A percentile compares a stretch with the other conserved stretches of the same genome.
These are phyloP conservation scores for Scedosporium boydii DNA, from an alignment of 2,329 filamentous ascomycete species.

Conservation along the genomic window DNA sequence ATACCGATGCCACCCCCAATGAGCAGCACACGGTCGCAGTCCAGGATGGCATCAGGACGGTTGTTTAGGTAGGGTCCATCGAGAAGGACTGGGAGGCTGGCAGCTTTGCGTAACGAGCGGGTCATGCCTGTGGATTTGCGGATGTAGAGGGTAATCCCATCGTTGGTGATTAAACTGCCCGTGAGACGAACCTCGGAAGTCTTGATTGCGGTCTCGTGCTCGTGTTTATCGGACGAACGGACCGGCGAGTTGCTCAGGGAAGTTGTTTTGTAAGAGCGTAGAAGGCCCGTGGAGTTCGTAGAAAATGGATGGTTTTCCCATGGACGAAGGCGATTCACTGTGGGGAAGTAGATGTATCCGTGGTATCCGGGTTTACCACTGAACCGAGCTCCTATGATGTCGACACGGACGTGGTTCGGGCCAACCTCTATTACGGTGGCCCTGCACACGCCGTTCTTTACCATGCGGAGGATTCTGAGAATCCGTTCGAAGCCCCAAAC, in stretches of 20 bases:
- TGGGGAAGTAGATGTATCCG: slow-evolving; percentile 40
- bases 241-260: not conserved
- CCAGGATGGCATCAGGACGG: slow-evolving; percentile 15
- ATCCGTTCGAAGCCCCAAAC: too few relatives aligned
- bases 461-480: too few relatives aligned
- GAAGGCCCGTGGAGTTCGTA: slow-evolving; percentile 19
- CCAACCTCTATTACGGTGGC: too few relatives aligned
- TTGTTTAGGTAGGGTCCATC: slow-evolving; percentile 29
- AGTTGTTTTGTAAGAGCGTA: slow-evolving; percentile 6
- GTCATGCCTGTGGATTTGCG: slow-evolving; percentile 26
- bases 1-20: slow-evolving; percentile 39
- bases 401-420: slow-evolving; percentile 25
- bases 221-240: not conserved
- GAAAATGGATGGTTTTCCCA: slow-evolving; percentile 51
- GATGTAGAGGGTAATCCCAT: slow-evolving; percentile 26
- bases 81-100: slow-evolving; percentile 23
- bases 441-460: too few relatives aligned
- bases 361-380: slow-evolving; percentile 21
- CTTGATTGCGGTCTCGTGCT: not conserved
- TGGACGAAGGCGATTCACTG: slow-evolving; percentile 22
- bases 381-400: slow-evolving; percentile 29
- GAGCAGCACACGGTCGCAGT: slow-evolving; percentile 27
- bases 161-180: not conserved
- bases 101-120: slow-evolving; percentile 14
- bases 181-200: not conserved